Conservation (phyloP, 768 basidiomycete genomes). For the Mycena metata region DNA sequence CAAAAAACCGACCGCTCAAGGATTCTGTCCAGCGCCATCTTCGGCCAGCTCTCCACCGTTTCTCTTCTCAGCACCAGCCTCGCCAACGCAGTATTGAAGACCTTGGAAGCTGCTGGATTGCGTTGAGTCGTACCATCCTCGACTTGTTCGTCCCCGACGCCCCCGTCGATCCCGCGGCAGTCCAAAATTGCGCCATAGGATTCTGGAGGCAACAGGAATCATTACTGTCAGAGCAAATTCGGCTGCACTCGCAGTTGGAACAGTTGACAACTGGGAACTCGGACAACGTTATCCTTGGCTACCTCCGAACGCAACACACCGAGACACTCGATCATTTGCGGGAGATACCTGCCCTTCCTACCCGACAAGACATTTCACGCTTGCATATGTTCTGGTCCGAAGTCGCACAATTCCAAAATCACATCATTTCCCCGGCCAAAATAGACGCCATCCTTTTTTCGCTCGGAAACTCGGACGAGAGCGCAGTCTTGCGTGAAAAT, state of each 20-base stretch:
- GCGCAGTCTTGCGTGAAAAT: conserved; percentile 67
- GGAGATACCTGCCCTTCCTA: conserved; percentile 46
- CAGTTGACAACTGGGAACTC: conserved; percentile 66
- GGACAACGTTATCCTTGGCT: conserved; percentile 61
- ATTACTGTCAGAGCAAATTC: conserved; percentile 61
- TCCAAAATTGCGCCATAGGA: conserved; percentile 60
- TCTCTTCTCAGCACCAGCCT: conserved; percentile 28
- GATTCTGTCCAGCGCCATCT: conserved; percentile 51
- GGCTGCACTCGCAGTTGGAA: conserved; percentile 71
- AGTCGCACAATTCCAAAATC: conserved; percentile 79
- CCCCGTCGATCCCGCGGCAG: conserved; percentile 89
- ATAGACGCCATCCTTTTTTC: conserved; percentile 60
- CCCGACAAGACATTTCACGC: conserved; percentile 58
- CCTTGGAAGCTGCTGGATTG: conserved; percentile 67
- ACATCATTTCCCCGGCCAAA: conserved; percentile 64
- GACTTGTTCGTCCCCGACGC: conserved; percentile 84
- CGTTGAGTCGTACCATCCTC: conserved; percentile 69
- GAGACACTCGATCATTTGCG: conserved; percentile 47
- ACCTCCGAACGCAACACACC: conserved; percentile 56
- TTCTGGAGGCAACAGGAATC: conserved; percentile 60
- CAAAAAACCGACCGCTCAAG: conserved; percentile 51
- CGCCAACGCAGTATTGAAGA: conserved; percentile 35
- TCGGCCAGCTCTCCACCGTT: conserved; percentile 40
- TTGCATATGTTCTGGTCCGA: conserved; percentile 81
- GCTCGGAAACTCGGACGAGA: conserved; percentile 52